These are phyloP conservation scores for Lachancea cidri DNA, from an alignment of 805 yeast genomes.

Conservation along the genomic window DNA sequence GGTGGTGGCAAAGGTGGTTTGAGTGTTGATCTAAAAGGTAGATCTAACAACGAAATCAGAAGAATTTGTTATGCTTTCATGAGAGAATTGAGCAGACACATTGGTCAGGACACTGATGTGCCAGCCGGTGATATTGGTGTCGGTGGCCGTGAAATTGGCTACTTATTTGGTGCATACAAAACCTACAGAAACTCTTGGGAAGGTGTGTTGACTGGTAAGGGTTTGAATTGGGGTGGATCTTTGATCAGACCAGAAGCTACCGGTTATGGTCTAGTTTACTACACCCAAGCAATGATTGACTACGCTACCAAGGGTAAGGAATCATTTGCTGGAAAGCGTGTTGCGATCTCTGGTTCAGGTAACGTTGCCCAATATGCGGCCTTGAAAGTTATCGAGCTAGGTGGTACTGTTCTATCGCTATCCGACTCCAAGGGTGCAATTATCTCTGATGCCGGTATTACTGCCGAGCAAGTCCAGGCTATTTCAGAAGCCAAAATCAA, in stretches of 20 bases:
- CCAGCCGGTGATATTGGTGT: constrained; percentile 99
- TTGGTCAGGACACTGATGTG: constrained; percentile 95
- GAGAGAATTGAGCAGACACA: constrained; percentile 92
- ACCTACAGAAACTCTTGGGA: constrained; percentile 85
- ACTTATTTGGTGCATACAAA: constrained; percentile 96
- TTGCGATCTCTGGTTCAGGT: constrained; percentile 96
- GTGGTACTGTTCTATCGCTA: constrained; percentile 89
- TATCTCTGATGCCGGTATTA: constrained; percentile 74
- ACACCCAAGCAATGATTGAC: constrained; percentile 96
- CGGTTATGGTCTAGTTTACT: constrained; percentile 96
- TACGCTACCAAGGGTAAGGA: constrained; percentile 87
- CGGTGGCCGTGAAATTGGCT: constrained; percentile 92
- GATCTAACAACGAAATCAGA: constrained; percentile 89
- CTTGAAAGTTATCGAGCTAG: constrained; percentile 91
- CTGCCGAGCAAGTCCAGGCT: constrained; percentile 70
- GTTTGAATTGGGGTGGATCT: constrained; percentile 98
- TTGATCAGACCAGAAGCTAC: constrained; percentile 99
- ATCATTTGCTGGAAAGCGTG: constrained; percentile 87
- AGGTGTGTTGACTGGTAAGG: constrained; percentile 98
- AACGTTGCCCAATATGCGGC: constrained; percentile 99
- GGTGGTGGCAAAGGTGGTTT: constrained; percentile 99
- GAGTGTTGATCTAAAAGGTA: constrained; percentile 96
- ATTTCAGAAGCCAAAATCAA: constrained; percentile 75
- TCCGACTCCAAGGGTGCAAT: constrained; percentile 94
- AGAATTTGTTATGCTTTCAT: constrained; percentile 94